Evolutionary conservation across 148 eudicot genomes (phyloP), one percentile per base, ranked within the genome.

Genomic region (Nepenthes gracilis): DNA sequence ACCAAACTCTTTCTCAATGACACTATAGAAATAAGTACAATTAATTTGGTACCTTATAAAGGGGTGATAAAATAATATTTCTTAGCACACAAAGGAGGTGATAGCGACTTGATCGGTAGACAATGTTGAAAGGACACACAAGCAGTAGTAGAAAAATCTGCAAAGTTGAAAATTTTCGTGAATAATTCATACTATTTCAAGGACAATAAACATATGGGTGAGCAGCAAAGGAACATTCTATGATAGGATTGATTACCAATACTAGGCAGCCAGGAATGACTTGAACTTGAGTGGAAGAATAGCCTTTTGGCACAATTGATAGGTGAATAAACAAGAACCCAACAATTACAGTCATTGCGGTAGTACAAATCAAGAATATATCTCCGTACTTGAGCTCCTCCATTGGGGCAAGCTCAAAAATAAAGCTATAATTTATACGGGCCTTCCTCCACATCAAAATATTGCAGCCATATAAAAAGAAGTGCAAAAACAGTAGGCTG

Each of bases 361-460:
- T 67, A 54, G 96, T 69, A 69, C 95, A 86, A 43, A 88, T 88
- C 77, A 93, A 76, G 84, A 88, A 93, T 57, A 86, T 89, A 37
- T 93, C 98, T 75, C 98, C 80, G 54, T 80, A 93, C 73, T 88
- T 93, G 0, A 93, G 89, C 64, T 86, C 98, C 36, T 77, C 83
- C 2, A 82, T 82, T 2, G 77, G 84, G 43, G 87, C 72, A 15
- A 88, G 74, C 77, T 88, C 98, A 11, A 93, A 86, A 71, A 93
- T 93, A 85, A 93, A 93, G 77, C 79, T 75, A 62, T 84, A 88
- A 45, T 93, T 93, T 72, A 93, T 82, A 5, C 91, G 80, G 34
- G 95, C 76, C 64, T 81, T 88, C 65, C 85, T 77, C 98, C 98
- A 93, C 80, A 80, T 77, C 66, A 93, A 86, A 67, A 93, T 93